Conservation (phyloP, 2,329 filamentous ascomycete species). For the Stylonectria norvegica region DNA sequence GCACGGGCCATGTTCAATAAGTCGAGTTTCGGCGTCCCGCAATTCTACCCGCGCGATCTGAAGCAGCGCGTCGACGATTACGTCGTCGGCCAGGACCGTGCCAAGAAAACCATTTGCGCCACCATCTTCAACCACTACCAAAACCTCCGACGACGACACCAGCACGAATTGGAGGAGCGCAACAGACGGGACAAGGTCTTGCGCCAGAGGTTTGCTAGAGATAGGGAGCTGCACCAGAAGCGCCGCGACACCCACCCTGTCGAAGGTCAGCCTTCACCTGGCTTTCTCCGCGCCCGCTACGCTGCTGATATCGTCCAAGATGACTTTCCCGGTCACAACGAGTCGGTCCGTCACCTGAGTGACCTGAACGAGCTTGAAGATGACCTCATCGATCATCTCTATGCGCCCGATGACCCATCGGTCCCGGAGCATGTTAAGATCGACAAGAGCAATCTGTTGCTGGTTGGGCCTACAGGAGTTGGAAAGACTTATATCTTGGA, state of each 20-base stretch:
- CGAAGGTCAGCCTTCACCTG: conserved; percentile 60
- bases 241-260: conserved; percentile 65
- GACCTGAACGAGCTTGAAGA: conserved; percentile 32
- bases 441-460: conserved; percentile 91
- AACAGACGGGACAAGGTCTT: conserved; percentile 60
- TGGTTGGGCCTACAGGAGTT: conserved; percentile 89
- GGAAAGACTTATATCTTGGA: conserved; percentile 93
- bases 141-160: conserved; percentile 71
- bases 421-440: conserved; percentile 61
- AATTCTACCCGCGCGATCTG: conserved; percentile 65
- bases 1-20: conserved; percentile 59
- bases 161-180: conserved; percentile 68
- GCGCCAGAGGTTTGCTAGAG: conserved; percentile 67
- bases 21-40: conserved; percentile 55
- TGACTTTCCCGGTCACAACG: conserved; percentile 52
- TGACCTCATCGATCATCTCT: conserved; percentile 41
- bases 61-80: conserved; percentile 94
- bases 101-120: conserved; percentile 89
- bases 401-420: conserved; percentile 45
- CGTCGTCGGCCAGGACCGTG: conserved; percentile 91
- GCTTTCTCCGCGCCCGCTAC: conserved; percentile 27
- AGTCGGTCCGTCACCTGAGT: conserved; percentile 43
- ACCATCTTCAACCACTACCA: conserved; percentile 98
- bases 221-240: conserved; percentile 56
- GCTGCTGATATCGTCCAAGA: conserved; percentile 45